A percentile compares a stretch with the other conserved stretches of the same genome.
These are phyloP conservation scores for Scleromitrula shiraiana DNA, from an alignment of 2,329 filamentous ascomycete genomes.

Conservation along the genomic window DNA sequence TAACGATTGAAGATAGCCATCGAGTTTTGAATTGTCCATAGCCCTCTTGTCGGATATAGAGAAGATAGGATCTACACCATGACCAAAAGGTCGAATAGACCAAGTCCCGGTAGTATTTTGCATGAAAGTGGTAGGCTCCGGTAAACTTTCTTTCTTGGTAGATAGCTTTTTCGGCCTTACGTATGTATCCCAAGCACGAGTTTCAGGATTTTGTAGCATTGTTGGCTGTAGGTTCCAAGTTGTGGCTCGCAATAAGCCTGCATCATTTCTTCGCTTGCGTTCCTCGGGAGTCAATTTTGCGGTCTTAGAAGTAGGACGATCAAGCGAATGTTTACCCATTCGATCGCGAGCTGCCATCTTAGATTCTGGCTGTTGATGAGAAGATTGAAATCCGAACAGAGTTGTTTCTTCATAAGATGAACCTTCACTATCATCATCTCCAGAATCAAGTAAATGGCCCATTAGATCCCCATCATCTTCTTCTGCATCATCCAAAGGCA, in stretches of 20 bases:
- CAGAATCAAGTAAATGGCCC: slow-evolving; percentile 1
- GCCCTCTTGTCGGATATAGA: slow-evolving; percentile 20
- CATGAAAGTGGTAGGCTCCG: slow-evolving; percentile 27
- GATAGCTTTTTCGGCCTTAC: slow-evolving; percentile 1
- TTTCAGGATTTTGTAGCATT: slow-evolving; percentile 21
- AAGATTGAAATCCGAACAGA: background rate
- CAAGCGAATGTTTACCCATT: too few species aligned
- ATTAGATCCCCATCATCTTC: slow-evolving; percentile 3
- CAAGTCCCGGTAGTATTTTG: slow-evolving; percentile 25
- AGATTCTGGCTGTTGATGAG: background rate
- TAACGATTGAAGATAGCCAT: slow-evolving; percentile 18
- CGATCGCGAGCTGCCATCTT: too few species aligned
- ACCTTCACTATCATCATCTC: background rate
- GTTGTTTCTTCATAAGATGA: background rate
- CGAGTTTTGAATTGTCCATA: slow-evolving; percentile 15
- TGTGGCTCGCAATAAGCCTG: background rate
- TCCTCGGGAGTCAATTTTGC: slow-evolving; percentile 8
- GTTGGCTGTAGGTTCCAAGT: slow-evolving; percentile 15
- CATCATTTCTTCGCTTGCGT: slow-evolving; percentile 3
- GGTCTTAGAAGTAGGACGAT: too few species aligned
- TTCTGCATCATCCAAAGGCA: background rate
- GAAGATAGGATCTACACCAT: slow-evolving; percentile 27
- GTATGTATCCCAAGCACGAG: slow-evolving; percentile 23
- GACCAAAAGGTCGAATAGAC: slow-evolving; percentile 25
- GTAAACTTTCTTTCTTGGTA: slow-evolving; percentile 14